Base-by-base conservation (phyloP, 169 alveolate species). In the Eimeria necatrix region DNA sequence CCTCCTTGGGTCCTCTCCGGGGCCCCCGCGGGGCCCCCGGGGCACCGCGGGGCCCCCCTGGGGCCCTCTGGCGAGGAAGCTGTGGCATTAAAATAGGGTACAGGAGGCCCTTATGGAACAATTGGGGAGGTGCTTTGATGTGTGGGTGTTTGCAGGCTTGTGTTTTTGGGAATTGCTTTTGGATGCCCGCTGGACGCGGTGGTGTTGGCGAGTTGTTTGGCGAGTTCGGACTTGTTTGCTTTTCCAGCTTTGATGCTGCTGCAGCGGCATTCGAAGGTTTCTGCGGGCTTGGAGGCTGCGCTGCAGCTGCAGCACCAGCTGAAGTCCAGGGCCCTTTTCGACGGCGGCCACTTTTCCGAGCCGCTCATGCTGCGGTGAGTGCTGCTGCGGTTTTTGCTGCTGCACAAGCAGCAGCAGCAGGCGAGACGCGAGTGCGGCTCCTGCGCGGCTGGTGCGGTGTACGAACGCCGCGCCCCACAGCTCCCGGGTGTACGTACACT, bases 341-440 rank as follows among this genome's bases (percentile, higher is more conserved):
- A 96, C 60, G 96, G 81, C 48, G 96, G 96, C n/a, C 96, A 94
- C 49, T 94, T 94, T 84, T 94, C 96, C 20, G 97, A 88, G 92
- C 87, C 95, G 12, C 93, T 81, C 88, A 86, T 94, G 96, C 86
- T 94, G 48, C 18, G 96, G 92, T 74, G 56, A 70, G 92, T 49
- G 53, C 73, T 61, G 73, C 73, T 61, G 73, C n/a, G 12, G 5
- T 61, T 61, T 61, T 3, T 61, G 73, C 73, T 61, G 73, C 73
- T 61, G 22, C 73, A 4, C n/a, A 4, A 3, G 12, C 18, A 10
- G 4, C n/a, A 3, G n/a, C 73, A 0, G 73, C n/a, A n/a, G n/a
- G n/a, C n/a, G n/a, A n/a, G n/a, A n/a, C n/a, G n/a, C n/a, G n/a
- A n/a, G n/a, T n/a, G n/a, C n/a, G n/a, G n/a, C n/a, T n/a, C n/a